Percentiles rank a stretch among this genome's conserved stretches.
Evolutionary conservation across 257 asterid genomes (phyloP).

Genomic region (Solanum paucissectum): DNA sequence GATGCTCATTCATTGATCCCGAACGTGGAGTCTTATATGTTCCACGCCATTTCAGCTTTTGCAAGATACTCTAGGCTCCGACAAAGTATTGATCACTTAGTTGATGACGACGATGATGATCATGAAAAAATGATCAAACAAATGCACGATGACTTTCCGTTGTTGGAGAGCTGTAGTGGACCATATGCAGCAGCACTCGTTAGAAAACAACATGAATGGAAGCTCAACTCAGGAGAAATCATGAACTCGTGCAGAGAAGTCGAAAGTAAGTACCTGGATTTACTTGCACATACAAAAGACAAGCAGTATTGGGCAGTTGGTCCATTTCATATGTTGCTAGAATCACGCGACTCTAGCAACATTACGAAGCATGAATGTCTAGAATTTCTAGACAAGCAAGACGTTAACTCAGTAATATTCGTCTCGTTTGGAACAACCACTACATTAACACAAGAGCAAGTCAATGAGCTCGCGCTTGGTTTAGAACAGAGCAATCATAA

Average conservation of each 20-base stretch:
- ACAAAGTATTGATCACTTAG: neutral
- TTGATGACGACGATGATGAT: neutral
- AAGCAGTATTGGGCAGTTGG: neutral
- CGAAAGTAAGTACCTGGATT: neutral
- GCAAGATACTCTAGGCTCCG: neutral
- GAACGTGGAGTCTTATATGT: neutral
- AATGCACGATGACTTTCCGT: neutral
- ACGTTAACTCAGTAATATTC: neutral
- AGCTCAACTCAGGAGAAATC: neutral
- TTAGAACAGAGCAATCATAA: neutral
- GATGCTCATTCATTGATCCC: neutral
- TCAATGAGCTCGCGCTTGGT: neutral
- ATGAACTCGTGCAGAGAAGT: neutral
- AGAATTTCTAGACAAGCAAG: neutral
- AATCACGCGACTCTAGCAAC: neutral
- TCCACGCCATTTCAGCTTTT: neutral
- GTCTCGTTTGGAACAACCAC: neutral
- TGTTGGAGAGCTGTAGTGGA: neutral
- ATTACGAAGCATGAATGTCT: neutral
- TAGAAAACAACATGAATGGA: neutral
- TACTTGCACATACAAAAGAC: neutral
- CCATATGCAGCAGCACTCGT: neutral
- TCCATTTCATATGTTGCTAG: neutral
- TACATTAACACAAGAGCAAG: neutral
- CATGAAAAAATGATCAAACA: neutral